Evolutionary conservation across 768 basidiomycete species (phyloP), one percentile per base, ranked within the genome.

Genomic region (Calocybe gangraenosa): DNA sequence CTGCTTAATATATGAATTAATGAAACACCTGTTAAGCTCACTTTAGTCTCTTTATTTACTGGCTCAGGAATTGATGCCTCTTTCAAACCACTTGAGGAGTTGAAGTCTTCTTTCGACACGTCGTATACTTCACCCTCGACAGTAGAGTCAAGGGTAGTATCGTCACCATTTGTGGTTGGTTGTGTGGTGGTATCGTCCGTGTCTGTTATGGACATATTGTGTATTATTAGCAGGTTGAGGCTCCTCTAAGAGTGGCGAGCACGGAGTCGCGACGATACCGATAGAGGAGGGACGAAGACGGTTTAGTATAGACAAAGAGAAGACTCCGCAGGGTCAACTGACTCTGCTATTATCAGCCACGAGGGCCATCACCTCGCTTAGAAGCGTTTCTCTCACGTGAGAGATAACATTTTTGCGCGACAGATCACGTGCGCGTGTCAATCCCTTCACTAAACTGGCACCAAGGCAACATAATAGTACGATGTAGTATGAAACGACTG

Each of bases 131-230:
- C 43, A 28, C 47, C 36, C 5, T 40, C 35, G 23, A 19, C 31
- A n/a, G 20, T 15, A 3, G 48, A 15, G 19, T 15, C 11, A 28
- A 28, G 25, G 14, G 25, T 33, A 18, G 14, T 35, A 28, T 37
- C 25, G 47, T 49, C 45, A 7, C 46, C 48, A 34, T 50, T 51
- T 8, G 48, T 48, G n/a, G 44, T 35, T 19, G 44, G 36, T 38
- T 56, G 39, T 34, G 44, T 17, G 17, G 45, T 37, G 40, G 44
- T 34, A 21, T 7, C 32, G 40, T 54, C 52, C 42, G 48, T 40
- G 41, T 51, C 46, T 7, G 36, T 47, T 49, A 51, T 46, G 44
- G 57, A 48, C 54, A 58, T 56, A 37, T 48, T 55, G 25, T 28
- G 5, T 11, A 11, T 6, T 6, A 5, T 5, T 6, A 11, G 25